phyloP scores from a whole-genome alignment of 768 basidiomycete species.

The Calocybe cyanea region DNA sequence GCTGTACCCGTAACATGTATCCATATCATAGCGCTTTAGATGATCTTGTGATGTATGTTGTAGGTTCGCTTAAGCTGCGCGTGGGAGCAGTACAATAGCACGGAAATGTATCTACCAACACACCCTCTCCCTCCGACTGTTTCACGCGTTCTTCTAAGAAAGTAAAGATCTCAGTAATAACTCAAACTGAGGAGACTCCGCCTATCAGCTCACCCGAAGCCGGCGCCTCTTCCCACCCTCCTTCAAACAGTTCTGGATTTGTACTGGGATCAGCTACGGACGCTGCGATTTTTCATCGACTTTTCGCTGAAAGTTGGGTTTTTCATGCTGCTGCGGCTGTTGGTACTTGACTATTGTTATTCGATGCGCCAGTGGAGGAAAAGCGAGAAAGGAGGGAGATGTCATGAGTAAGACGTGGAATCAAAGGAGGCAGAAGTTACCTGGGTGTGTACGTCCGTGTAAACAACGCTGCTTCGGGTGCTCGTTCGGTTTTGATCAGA shows the following conservation, averaged over 20 bases:
- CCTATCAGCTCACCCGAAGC: constrained; percentile 21
- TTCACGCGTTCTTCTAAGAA: constrained; percentile 7
- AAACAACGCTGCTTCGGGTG: constrained; percentile 91
- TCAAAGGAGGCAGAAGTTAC: constrained; percentile 28
- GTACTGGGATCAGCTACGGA: constrained; percentile 72
- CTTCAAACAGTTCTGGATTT: constrained; percentile 73
- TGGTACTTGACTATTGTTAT: constrained; percentile 48
- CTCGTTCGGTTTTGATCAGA: constrained; percentile 77
- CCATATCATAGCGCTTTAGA: too few species aligned
- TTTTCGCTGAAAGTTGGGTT: constrained; percentile 60
- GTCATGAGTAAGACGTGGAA: neutral
- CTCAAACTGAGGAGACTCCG: too few species aligned
- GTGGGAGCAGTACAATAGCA: neutral
- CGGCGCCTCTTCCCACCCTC: constrained; percentile 50
- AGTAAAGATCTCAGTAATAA: neutral
- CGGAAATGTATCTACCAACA: constrained; percentile 23
- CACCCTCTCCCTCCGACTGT: constrained; percentile 21
- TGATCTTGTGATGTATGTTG: too few species aligned
- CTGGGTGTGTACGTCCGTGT: constrained; percentile 91
- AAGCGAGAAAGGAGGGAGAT: neutral
- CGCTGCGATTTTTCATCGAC: constrained; percentile 76
- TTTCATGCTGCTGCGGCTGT: constrained; percentile 80
- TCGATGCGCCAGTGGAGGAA: too few species aligned
- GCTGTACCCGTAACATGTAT: too few species aligned
- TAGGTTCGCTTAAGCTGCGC: too few species aligned